These are phyloP conservation scores for Pezizomycotina sp. DNA, from an alignment of 2,329 filamentous ascomycete genomes.

Conservation along the genomic window DNA sequence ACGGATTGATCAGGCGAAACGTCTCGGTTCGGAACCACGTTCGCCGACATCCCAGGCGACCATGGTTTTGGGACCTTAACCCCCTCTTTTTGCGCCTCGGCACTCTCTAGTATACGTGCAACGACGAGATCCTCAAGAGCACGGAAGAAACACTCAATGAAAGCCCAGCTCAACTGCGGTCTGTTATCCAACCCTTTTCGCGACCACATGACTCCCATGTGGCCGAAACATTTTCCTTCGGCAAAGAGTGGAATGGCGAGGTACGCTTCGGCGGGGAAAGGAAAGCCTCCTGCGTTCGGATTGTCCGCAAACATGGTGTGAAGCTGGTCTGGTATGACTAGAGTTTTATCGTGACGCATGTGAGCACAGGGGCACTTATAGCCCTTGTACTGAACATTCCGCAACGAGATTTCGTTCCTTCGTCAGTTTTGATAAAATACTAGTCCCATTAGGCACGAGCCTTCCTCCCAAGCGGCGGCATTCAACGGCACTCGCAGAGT, in stretches of 20 bases:
- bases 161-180: slow-evolving; percentile 44
- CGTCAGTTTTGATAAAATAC: slow-evolving; percentile 49
- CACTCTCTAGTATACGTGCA: slow-evolving; percentile 40
- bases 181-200: slow-evolving; percentile 41
- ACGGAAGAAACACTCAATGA: slow-evolving; percentile 50
- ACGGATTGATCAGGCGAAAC: slow-evolving; percentile 46
- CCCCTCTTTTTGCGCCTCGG: slow-evolving; percentile 25
- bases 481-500: slow-evolving; percentile 43
- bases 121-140: slow-evolving; percentile 51
- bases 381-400: slow-evolving; percentile 47
- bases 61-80: slow-evolving; percentile 25
- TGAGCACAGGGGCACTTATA: slow-evolving; percentile 49
- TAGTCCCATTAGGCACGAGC: slow-evolving; percentile 46
- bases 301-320: slow-evolving; percentile 43
- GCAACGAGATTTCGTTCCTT: slow-evolving; percentile 37
- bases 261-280: slow-evolving; percentile 48
- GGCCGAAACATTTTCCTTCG: slow-evolving; percentile 48
- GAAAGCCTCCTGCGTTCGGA: slow-evolving; percentile 38
- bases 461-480: slow-evolving; percentile 45
- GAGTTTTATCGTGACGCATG: slow-evolving; percentile 57
- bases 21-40: slow-evolving; percentile 39
- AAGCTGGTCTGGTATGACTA: slow-evolving; percentile 47
- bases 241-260: slow-evolving; percentile 49
- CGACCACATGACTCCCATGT: slow-evolving; percentile 59
- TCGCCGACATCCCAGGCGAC: slow-evolving; percentile 26